phyloP scores from a whole-genome alignment of 2,329 filamentous ascomycete genomes.

The Stagonosporopsis rhizophila region DNA sequence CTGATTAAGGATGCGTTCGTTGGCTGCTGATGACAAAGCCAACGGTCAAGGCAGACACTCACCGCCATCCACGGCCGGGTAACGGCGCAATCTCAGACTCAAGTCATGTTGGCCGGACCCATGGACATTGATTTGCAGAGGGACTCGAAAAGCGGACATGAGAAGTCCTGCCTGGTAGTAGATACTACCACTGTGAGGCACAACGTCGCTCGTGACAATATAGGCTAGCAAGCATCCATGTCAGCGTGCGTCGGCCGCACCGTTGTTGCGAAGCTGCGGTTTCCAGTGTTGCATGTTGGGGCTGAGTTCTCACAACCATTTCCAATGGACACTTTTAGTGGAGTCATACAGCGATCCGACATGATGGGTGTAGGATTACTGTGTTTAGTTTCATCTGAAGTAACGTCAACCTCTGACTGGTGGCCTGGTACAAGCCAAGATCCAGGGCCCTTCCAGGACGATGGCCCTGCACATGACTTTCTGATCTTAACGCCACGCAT shows the following conservation, averaged over 20 bases:
- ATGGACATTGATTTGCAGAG: neutral
- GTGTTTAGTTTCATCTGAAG: slow-evolving; percentile 17
- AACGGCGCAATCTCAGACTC: too few species aligned
- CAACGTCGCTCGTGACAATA: slow-evolving; percentile 8
- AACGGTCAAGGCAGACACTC: neutral
- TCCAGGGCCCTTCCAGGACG: neutral
- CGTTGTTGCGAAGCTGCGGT: slow-evolving; percentile 5
- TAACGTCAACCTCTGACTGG: slow-evolving; percentile 14
- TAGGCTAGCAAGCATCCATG: slow-evolving; percentile 17
- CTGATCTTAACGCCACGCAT: neutral
- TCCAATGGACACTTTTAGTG: neutral
- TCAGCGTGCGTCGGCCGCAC: slow-evolving; percentile 14
- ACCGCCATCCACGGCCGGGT: slow-evolving; percentile 3
- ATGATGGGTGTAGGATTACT: slow-evolving; percentile 6
- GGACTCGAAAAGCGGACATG: neutral
- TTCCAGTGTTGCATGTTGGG: slow-evolving; percentile 23
- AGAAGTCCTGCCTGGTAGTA: neutral
- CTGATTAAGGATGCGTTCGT: neutral
- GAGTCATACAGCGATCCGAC: slow-evolving; percentile 18
- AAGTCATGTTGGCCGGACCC: neutral
- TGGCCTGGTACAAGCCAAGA: slow-evolving; percentile 12
- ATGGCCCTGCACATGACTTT: neutral
- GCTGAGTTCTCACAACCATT: slow-evolving; percentile 16
- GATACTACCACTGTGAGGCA: neutral
- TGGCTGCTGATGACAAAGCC: neutral